phyloP scores from a whole-genome alignment of 2,329 filamentous ascomycete genomes.

The Neopestalotiopsis rosae region DNA sequence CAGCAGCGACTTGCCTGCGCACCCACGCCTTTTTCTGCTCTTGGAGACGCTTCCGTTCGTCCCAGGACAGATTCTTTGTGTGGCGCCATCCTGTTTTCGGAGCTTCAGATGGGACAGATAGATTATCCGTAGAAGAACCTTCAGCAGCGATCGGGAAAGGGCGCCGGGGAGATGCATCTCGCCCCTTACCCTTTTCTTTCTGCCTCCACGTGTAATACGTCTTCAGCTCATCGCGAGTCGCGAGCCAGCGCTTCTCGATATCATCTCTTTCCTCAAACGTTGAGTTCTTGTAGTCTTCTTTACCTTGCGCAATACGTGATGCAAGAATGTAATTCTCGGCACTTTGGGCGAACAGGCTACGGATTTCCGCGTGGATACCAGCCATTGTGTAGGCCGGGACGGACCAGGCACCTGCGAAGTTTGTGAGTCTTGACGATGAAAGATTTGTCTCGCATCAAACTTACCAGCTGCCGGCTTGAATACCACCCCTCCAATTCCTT shows the following conservation, averaged over 20 bases:
- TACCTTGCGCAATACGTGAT: conserved; percentile 77
- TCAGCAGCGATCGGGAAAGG: conserved; percentile 23
- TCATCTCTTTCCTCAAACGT: conserved; percentile 65
- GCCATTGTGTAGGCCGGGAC: conserved; percentile 84
- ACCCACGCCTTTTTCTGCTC: conserved; percentile 53
- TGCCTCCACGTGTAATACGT: conserved; percentile 60
- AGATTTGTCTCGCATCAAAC: conserved; percentile 29
- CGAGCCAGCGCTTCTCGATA: conserved; percentile 71
- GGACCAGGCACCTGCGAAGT: conserved; percentile 61
- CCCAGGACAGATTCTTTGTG: conserved; percentile 52
- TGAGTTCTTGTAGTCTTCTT: conserved; percentile 64
- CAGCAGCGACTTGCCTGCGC: conserved; percentile 34
- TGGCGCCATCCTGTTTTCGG: conserved; percentile 54
- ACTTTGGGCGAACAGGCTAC: conserved; percentile 71
- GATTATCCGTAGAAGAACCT: conserved; percentile 22
- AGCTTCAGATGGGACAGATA: conserved; percentile 26
- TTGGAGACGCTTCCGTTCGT: conserved; percentile 57
- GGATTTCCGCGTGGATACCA: conserved; percentile 79
- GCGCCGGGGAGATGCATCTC: conserved; percentile 32
- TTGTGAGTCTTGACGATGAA: conserved; percentile 1
- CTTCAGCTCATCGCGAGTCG: conserved; percentile 63
- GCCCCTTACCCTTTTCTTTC: conserved; percentile 46
- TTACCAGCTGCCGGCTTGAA: conserved; percentile 81
- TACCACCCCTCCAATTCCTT: conserved; percentile 80
- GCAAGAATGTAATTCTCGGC: conserved; percentile 82